A percentile compares a stretch with the other conserved stretches of the same genome.
These are phyloP conservation scores for Claviceps pazoutovae DNA, from an alignment of 2,329 filamentous ascomycete genomes.

Conservation along the genomic window DNA sequence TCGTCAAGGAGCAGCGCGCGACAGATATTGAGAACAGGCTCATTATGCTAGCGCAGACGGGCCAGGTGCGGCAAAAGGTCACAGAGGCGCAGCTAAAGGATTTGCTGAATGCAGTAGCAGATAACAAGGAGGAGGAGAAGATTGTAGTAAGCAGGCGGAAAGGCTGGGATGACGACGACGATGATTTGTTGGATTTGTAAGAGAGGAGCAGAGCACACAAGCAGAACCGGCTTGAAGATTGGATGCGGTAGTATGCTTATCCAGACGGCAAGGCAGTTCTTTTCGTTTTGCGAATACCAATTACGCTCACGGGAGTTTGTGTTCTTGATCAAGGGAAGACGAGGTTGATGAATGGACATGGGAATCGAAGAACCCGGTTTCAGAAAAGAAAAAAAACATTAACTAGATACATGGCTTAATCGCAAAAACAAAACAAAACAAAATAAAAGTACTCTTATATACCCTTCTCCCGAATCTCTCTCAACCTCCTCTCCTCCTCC, in stretches of 20 bases:
- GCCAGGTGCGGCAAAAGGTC: conserved; percentile 77
- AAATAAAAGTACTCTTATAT: background rate
- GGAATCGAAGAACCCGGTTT: background rate
- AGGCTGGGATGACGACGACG: conserved; percentile 73
- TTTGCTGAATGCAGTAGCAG: conserved; percentile 69
- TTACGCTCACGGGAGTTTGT: too few relatives aligned
- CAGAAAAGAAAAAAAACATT: background rate
- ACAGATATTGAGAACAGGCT: conserved; percentile 83
- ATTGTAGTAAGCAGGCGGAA: conserved; percentile 78
- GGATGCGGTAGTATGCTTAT: too few relatives aligned
- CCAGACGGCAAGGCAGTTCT: conserved; percentile 1
- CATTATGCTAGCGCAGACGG: conserved; percentile 77
- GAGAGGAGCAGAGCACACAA: background rate
- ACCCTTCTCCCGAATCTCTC: conserved; percentile 20
- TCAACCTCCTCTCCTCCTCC: conserved; percentile 52
- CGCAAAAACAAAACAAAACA: too few relatives aligned
- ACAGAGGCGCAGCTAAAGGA: conserved; percentile 91
- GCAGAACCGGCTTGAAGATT: too few relatives aligned
- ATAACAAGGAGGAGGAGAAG: conserved; percentile 65
- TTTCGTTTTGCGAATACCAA: background rate
- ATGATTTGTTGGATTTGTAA: conserved; percentile 54
- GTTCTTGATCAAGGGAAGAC: too few relatives aligned
- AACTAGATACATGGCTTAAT: background rate
- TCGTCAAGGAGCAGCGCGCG: conserved; percentile 88
- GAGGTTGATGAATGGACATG: too few relatives aligned